These are phyloP conservation scores for Penicillium sp. DNA, from an alignment of 2,329 filamentous ascomycete species.

Conservation along the genomic window DNA sequence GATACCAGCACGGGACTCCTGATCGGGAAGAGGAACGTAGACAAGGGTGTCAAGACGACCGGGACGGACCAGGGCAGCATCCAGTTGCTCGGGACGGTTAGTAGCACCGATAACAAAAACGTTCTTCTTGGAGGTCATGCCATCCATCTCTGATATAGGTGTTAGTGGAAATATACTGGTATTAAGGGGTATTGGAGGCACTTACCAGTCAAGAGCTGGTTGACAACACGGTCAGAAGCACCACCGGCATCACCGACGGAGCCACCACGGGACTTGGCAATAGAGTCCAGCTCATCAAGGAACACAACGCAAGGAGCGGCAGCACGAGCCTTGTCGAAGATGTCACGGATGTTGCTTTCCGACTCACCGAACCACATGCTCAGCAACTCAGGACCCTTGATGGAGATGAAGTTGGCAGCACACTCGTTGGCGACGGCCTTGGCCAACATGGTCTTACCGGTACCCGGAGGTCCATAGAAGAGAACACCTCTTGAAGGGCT, in stretches of 20 bases:
- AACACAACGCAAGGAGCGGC: conserved; percentile 98
- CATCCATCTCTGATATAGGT: conserved; percentile 77
- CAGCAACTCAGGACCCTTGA: conserved; percentile 96
- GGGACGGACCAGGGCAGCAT: conserved; percentile 95
- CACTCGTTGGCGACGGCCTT: conserved; percentile 99
- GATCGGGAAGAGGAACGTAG: conserved; percentile 94
- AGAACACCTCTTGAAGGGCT: conserved; percentile 97
- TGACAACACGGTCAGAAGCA: conserved; percentile 98
- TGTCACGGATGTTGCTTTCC: conserved; percentile 99
- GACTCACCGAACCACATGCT: conserved; percentile 99
- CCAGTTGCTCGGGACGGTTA: conserved; percentile 97
- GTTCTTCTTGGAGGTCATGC: conserved; percentile 99
- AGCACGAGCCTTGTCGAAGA: conserved; percentile 98
- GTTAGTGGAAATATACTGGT: conserved; percentile 43
- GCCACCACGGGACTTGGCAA: conserved; percentile 98
- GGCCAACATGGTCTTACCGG: conserved; percentile 99
- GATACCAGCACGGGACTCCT: conserved; percentile 83
- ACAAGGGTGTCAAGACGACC: conserved; percentile 98
- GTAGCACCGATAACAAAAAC: conserved; percentile 99
- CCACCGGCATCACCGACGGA: conserved; percentile 94
- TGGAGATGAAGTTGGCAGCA: conserved; percentile 98
- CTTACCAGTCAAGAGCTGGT: conserved; percentile 95
- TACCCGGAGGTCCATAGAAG: conserved; percentile 98
- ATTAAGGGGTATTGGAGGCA: conserved; percentile 17
- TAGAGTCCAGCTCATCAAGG: conserved; percentile 97